Evolutionary conservation across 306 rosid genomes (phyloP), one percentile per base, ranked within the genome.

Genomic region (Pyrus betulifolia): DNA sequence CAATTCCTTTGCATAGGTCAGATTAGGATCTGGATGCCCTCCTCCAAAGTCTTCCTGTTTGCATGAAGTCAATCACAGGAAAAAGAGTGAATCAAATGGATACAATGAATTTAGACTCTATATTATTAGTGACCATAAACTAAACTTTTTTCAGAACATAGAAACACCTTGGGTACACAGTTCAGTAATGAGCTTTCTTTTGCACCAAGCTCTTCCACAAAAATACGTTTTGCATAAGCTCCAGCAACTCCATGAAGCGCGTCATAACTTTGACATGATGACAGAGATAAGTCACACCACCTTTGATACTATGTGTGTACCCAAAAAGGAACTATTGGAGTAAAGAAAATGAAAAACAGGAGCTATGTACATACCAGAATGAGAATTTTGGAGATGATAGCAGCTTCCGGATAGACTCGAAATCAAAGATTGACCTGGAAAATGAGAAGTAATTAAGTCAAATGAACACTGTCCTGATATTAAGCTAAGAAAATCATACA

Each of bases 201-300:
- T 28, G 99, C 99, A 35, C 99, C 98, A 80, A 96, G 99, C 84
- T 96, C 99, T 78, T 96, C 96, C 84, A 96, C 97, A 86, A 96
- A 96, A 72, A 96, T 92, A 66, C 90, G 80, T 61, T 89, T 89
- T 35, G 99, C 99, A 87, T 96, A 96, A 69, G 99, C 98, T 76
- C 99, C 99, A 81, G 79, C 99, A 78, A 92, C 99, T 54, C 99
- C 99, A 81, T 96, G 93, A 59, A 96, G 85, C 6, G 90, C 96
- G 74, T 92, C 99, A 77, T 49, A 96, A 74, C 99, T 96, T 76
- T 81, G 76, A 85, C 35, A 74, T 28, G 44, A 77, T 40, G 67
- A 78, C 74, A 78, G 58, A 74, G 30, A 42, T 14, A 68, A 44
- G 79, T 75, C 72, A 42, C 14, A 59, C 6, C 45, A 30, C 63